Conservation (phyloP, 2,329 filamentous ascomycete genomes). For the Emmonsiellopsis sp. region DNA sequence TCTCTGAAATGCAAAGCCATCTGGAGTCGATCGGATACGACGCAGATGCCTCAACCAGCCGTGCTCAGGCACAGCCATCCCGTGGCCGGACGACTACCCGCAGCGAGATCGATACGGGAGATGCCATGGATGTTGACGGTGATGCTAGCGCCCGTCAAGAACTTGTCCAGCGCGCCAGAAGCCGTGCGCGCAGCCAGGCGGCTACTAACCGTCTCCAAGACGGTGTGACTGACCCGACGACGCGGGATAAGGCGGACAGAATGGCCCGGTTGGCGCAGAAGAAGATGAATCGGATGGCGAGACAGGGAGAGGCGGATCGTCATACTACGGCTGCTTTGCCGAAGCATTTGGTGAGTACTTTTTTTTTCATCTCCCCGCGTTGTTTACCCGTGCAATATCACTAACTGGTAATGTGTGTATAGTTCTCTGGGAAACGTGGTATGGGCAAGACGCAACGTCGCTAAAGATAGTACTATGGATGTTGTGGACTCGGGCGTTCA, state of each 20-base stretch:
- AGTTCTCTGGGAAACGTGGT: conserved; percentile 85
- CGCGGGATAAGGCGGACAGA: conserved; percentile 71
- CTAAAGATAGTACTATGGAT: conserved; percentile 19
- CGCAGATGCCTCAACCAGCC: conserved; percentile 62
- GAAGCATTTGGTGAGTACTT: conserved; percentile 75
- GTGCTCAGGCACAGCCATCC: conserved; percentile 55
- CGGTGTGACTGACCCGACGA: conserved; percentile 55
- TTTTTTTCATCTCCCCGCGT: conserved; percentile 4
- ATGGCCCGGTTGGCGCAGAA: conserved; percentile 86
- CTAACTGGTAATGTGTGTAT: conserved; percentile 5
- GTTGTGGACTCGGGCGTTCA: not conserved
- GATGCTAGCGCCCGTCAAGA: conserved; percentile 28
- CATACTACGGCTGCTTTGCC: conserved; percentile 71
- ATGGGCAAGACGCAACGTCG: conserved; percentile 69
- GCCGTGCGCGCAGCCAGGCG: conserved; percentile 51
- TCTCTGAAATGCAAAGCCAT: conserved; percentile 78
- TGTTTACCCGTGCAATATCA: conserved; percentile 25
- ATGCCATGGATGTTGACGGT: conserved; percentile 39
- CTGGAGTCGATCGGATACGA: conserved; percentile 78
- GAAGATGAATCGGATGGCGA: conserved; percentile 97
- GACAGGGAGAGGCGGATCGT: conserved; percentile 93
- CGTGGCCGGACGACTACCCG: conserved; percentile 64
- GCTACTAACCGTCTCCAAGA: conserved; percentile 39
- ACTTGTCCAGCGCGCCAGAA: conserved; percentile 60
- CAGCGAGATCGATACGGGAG: conserved; percentile 55